Percentiles rank a stretch among this genome's conserved stretches.
phyloP scores from a whole-genome alignment of 75 land plant species.

The Picea sitchensis region DNA sequence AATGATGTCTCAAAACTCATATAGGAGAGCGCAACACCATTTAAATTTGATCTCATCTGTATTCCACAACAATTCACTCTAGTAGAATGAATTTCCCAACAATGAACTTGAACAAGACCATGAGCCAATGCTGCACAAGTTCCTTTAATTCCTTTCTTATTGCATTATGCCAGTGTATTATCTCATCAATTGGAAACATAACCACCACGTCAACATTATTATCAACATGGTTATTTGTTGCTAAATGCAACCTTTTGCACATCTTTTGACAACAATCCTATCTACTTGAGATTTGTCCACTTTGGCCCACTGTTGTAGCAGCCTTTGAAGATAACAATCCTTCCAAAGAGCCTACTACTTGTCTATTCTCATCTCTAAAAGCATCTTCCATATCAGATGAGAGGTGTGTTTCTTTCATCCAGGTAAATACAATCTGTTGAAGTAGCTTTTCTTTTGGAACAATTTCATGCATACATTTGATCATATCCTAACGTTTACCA shows the following conservation, averaged over 20 bases:
- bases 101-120: no score
- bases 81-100: no score
- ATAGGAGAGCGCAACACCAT: no score
- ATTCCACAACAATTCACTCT: no score
- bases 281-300: not conserved
- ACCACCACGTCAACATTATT: not conserved
- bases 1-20: no score
- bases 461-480: slow-evolving; percentile 48
- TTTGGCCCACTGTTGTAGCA: no score
- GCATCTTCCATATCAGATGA: slow-evolving; percentile 5
- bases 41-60: no score
- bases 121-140: slow-evolving; percentile 10
- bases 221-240: slow-evolving; percentile 9
- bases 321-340: slow-evolving; percentile 10
- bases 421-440: slow-evolving; percentile 45
- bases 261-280: slow-evolving; percentile 16
- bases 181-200: slow-evolving; percentile 55
- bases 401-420: slow-evolving; percentile 58
- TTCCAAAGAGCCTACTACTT: not conserved
- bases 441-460: slow-evolving; percentile 72
- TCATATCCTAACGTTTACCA: slow-evolving; percentile 61
- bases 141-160: slow-evolving; percentile 60
- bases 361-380: slow-evolving; percentile 9
- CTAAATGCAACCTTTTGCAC: slow-evolving; percentile 37
- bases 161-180: slow-evolving; percentile 79